Conservation (phyloP, 306 rosid genomes). For the Inga oerstediana region DNA sequence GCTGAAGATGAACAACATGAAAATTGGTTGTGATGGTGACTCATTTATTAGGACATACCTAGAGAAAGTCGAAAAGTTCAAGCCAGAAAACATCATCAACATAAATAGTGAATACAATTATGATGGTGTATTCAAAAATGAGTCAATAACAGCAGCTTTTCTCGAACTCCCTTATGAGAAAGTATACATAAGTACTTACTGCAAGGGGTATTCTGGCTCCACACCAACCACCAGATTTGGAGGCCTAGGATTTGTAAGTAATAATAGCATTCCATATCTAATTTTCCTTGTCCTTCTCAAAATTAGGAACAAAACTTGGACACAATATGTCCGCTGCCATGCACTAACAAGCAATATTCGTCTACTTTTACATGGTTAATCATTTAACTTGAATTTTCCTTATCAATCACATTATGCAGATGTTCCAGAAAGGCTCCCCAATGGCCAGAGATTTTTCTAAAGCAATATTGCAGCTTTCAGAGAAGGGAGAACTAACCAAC, state of each 20-base stretch:
- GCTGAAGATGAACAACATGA: constrained; percentile 40
- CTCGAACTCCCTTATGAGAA: constrained; percentile 71
- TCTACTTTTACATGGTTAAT: background rate
- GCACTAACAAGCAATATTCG: background rate
- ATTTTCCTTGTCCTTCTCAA: background rate
- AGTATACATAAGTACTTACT: constrained; percentile 48
- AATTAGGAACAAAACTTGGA: background rate
- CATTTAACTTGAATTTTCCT: background rate
- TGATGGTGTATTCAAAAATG: constrained; percentile 20
- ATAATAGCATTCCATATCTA: background rate
- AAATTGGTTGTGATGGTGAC: constrained; percentile 62
- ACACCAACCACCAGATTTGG: constrained; percentile 55
- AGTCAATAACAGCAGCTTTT: constrained; percentile 62
- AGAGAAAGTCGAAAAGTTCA: constrained; percentile 39
- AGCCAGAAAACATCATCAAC: constrained; percentile 26
- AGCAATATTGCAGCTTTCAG: constrained; percentile 53
- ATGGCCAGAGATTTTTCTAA: constrained; percentile 57
- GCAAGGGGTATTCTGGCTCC: constrained; percentile 47
- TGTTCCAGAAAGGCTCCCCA: constrained; percentile 77
- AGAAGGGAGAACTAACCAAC: constrained; percentile 41
- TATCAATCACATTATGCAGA: constrained; percentile 44
- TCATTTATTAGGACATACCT: constrained; percentile 58
- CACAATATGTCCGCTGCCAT: background rate
- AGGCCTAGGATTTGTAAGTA: constrained; percentile 79
- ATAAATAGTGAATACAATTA: constrained; percentile 34